Conservation (phyloP, 1,284 basidiomycete species). For the Malassezia furfur region DNA sequence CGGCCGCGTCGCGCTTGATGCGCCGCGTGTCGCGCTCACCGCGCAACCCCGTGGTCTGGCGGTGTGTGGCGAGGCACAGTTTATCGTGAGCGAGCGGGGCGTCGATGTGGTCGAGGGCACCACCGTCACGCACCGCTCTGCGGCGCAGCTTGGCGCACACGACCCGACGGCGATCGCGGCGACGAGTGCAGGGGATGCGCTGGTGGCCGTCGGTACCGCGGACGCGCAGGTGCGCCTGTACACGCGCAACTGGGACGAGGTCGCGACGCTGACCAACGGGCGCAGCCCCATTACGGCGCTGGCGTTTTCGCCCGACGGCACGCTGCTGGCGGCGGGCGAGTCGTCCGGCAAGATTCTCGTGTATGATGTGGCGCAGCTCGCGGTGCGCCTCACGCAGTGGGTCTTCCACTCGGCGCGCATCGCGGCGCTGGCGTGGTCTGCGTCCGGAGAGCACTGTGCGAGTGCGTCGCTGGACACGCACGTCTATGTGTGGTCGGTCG, state of each 20-base stretch:
- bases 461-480: slow-evolving; percentile 85
- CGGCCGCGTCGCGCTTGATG: not conserved
- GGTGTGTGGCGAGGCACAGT: slow-evolving; percentile 23
- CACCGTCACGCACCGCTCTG: not conserved
- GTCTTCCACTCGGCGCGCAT: slow-evolving; percentile 77
- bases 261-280: slow-evolving; percentile 13
- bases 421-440: slow-evolving; percentile 67
- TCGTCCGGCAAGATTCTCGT: slow-evolving; percentile 69
- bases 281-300: slow-evolving; percentile 58
- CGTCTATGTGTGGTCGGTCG: slow-evolving; percentile 77
- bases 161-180: slow-evolving; percentile 50
- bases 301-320: slow-evolving; percentile 69
- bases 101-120: slow-evolving; percentile 55
- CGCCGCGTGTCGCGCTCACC: not conserved
- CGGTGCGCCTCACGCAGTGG: slow-evolving; percentile 54
- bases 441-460: slow-evolving; percentile 65
- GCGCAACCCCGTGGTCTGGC: slow-evolving; percentile 60
- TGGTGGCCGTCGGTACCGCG: slow-evolving; percentile 64
- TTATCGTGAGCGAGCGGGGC: slow-evolving; percentile 62
- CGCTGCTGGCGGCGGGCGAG: slow-evolving; percentile 60
- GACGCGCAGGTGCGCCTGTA: slow-evolving; percentile 35
- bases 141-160: not conserved
- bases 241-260: slow-evolving; percentile 5
- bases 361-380: slow-evolving; percentile 61
- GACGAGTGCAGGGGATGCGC: slow-evolving; percentile 50